Conservation (phyloP, 805 yeast species). For the Yamadazyma endophytica region DNA sequence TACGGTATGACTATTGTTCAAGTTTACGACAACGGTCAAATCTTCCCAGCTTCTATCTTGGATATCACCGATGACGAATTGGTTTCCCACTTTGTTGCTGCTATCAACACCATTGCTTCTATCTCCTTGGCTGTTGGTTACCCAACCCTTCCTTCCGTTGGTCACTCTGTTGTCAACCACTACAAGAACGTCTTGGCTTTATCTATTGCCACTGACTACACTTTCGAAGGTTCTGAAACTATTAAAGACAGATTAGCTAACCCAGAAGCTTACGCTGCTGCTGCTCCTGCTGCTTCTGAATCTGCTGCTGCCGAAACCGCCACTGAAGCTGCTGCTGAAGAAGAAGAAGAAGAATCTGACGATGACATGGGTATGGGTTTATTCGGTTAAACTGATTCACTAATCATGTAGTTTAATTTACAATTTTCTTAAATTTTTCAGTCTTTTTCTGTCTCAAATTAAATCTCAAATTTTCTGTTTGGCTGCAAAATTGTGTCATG, state of each 20-base stretch:
- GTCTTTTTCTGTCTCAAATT: not conserved
- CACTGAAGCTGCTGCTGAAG: slow-evolving; percentile 71
- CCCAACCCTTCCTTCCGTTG: slow-evolving; percentile 99
- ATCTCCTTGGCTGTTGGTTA: slow-evolving; percentile 96
- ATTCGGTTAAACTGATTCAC: slow-evolving; percentile 69
- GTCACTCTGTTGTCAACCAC: slow-evolving; percentile 98
- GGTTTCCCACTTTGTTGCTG: slow-evolving; percentile 85
- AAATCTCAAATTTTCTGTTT: too few relatives aligned
- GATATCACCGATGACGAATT: slow-evolving; percentile 98
- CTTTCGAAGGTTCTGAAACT: slow-evolving; percentile 98
- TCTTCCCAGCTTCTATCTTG: slow-evolving; percentile 93
- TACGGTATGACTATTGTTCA: slow-evolving; percentile 96
- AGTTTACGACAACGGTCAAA: slow-evolving; percentile 98
- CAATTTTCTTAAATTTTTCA: not conserved
- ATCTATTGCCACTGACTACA: slow-evolving; percentile 97
- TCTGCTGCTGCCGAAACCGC: slow-evolving; percentile 59
- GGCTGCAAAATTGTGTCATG: not conserved
- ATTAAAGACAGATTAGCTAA: slow-evolving; percentile 99
- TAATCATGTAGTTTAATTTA: not conserved
- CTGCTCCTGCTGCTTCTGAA: slow-evolving; percentile 96
- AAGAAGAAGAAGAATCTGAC: slow-evolving; percentile 70
- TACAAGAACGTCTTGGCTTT: slow-evolving; percentile 98
- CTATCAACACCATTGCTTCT: slow-evolving; percentile 90
- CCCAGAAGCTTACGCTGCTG: slow-evolving; percentile 99
- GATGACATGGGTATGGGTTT: slow-evolving; percentile 99